Conservation (phyloP, 1,284 basidiomycete species). For the Cerioporus squamosus region DNA sequence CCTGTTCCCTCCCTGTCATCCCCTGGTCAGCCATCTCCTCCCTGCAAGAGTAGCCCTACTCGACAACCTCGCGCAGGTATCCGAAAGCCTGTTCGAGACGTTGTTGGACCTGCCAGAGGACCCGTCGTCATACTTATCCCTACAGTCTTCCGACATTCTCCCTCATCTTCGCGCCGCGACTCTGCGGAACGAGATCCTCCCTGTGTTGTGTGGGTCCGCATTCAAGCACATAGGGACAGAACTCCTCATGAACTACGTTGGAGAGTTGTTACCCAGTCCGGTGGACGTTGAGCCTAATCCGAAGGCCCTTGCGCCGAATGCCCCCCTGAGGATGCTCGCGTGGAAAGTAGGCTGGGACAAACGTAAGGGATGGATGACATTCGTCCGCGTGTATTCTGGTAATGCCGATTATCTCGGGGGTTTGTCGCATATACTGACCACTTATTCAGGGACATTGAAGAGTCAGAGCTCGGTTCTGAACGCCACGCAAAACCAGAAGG, state of each 20-base stretch:
- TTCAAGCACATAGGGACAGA: constrained; percentile 84
- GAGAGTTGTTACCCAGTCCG: constrained; percentile 82
- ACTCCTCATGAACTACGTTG: constrained; percentile 80
- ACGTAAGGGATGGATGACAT: constrained; percentile 88
- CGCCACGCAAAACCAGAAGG: constrained; percentile 68
- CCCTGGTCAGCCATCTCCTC: constrained; percentile 65
- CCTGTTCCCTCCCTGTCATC: constrained; percentile 61
- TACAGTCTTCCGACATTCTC: constrained; percentile 56
- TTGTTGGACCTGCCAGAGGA: constrained; percentile 62
- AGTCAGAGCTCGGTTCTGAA: constrained; percentile 70
- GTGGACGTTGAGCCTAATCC: constrained; percentile 60
- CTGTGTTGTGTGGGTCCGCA: constrained; percentile 85
- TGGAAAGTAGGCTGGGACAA: constrained; percentile 93
- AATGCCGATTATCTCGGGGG: constrained; percentile 5
- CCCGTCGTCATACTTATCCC: constrained; percentile 64
- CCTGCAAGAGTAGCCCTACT: constrained; percentile 72
- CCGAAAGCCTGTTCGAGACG: constrained; percentile 77
- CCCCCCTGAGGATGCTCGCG: constrained; percentile 69
- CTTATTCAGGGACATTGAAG: constrained; percentile 66
- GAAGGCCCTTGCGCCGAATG: constrained; percentile 38
- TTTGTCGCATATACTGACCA: background rate
- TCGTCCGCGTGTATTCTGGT: constrained; percentile 89
- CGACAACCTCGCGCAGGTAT: constrained; percentile 80
- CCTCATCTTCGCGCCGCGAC: constrained; percentile 72
- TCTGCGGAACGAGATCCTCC: constrained; percentile 69